phyloP scores from a whole-genome alignment of 2,329 filamentous ascomycete genomes.

The Emmonsia crescens region DNA sequence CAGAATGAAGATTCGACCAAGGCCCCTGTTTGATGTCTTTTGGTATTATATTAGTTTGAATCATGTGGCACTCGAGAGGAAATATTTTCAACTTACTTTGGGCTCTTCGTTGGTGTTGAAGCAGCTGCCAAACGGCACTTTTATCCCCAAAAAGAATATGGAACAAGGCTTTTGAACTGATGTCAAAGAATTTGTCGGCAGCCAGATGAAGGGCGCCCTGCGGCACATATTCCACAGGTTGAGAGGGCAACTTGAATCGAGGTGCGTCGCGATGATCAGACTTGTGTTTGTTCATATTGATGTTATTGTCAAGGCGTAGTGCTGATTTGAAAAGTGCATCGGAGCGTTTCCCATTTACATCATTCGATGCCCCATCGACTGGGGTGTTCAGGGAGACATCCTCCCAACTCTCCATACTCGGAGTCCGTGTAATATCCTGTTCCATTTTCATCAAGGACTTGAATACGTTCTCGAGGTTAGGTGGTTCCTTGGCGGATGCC shows the following conservation, averaged over 20 bases:
- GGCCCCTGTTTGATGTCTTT: slow-evolving; percentile 70
- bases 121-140: slow-evolving; percentile 81
- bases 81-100: slow-evolving; percentile 35
- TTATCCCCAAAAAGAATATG: slow-evolving; percentile 96
- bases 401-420: slow-evolving; percentile 84
- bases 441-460: slow-evolving; percentile 66
- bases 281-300: slow-evolving; percentile 39
- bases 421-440: slow-evolving; percentile 49
- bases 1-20: slow-evolving; percentile 63
- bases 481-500: slow-evolving; percentile 59
- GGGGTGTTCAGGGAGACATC: slow-evolving; percentile 56
- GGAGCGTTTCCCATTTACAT: slow-evolving; percentile 26
- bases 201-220: slow-evolving; percentile 66
- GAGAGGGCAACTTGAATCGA: slow-evolving; percentile 71
- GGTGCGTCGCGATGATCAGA: slow-evolving; percentile 37
- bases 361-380: slow-evolving; percentile 43
- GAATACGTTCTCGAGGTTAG: slow-evolving; percentile 59
- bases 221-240: slow-evolving; percentile 74
- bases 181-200: slow-evolving; percentile 72
- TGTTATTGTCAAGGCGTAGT: slow-evolving; percentile 52
- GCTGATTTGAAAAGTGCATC: slow-evolving; percentile 45
- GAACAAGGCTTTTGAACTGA: slow-evolving; percentile 89
- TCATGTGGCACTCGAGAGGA: neutral
- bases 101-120: slow-evolving; percentile 74
- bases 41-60: neutral